Percentiles rank a stretch among this genome's conserved stretches.
Conservation (phyloP, 345 rosid species). For the Nephelium lappaceum region DNA sequence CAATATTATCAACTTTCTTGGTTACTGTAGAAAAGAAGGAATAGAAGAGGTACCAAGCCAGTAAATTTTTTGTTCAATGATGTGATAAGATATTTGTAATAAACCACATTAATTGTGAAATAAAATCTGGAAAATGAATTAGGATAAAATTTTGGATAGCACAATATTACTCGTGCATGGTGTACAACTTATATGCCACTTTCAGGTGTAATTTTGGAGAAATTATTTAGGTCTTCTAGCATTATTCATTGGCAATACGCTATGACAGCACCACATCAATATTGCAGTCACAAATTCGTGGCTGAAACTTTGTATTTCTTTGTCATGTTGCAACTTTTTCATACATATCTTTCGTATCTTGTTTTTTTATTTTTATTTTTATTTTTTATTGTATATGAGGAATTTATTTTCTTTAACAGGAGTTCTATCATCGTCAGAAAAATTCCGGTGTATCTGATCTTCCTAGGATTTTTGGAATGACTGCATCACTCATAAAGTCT, state of each 20-base stretch:
- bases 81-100: neutral
- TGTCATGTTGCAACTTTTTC: neutral
- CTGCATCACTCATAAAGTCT: slow-evolving; percentile 84
- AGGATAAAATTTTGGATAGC: neutral
- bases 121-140: neutral
- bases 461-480: slow-evolving; percentile 93
- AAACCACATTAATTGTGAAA: neutral
- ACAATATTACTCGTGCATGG: no score
- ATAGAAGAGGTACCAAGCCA: neutral
- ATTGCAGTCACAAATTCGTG: no score
- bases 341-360: neutral
- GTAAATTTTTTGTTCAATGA: neutral
- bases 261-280: no score
- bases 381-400: neutral
- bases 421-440: slow-evolving; percentile 66
- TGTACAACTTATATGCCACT: neutral
- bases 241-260: no score
- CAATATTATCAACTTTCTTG: neutral
- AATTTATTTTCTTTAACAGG: slow-evolving; percentile 45
- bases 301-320: slow-evolving; percentile 1
- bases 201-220: neutral
- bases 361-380: neutral
- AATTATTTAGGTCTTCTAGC: no score
- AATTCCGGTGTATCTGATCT: slow-evolving; percentile 33
- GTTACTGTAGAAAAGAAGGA: neutral